Base-by-base conservation (phyloP, 116 monocot genomes). In the Trichopus zeylanicus region DNA sequence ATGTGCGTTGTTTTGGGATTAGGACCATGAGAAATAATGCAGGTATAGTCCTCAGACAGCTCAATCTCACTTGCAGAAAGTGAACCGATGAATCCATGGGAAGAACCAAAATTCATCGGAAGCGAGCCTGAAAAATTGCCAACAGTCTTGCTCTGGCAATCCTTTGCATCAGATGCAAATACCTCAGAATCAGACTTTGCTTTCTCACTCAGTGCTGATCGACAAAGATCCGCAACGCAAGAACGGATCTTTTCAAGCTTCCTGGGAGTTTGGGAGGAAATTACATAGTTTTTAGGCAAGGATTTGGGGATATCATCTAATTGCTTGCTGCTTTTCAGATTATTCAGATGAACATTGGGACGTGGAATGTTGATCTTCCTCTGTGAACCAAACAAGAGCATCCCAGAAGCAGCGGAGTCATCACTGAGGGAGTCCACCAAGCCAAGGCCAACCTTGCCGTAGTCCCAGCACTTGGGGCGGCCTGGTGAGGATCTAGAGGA, bases 1-100 rank as follows among this genome's bases (percentile, higher is more conserved):
- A 97, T 87, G 68, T 97, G 97, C 35, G 87, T 91, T 1, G 91
- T 97, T 59, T 85, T 97, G 11, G 97, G 91, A 68, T 97, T 97
- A 11, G 97, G 87, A 9, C 97, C 97, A 48, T 81, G 91, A 46
- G 79, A 79, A 19, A 77, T 87, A 63, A 97, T 91, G 72, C 97
- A 73, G n/a, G 91, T 97, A 53, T 97, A 97, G 55, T 97, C 97
- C 69, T 97, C 97, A 10, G 87, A 87, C 13, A 67, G 63, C 72
- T 93, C 93, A 42, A 93, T 88, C 29, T 87, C 92, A 35, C 79
- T 90, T 1, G 84, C 78, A 39, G 87, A 78, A 2, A 93, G 70
- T 33, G 88, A 77, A 31, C 57, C 76, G 24, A 83, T 55, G 22
- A 69, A 57, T 25, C 74, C 64, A 48, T 60, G 66, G n/a, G n/a